Evolutionary conservation across 495 filamentous ascomycete species (phyloP).

Genomic region (Chaetomidium leptoderma): DNA sequence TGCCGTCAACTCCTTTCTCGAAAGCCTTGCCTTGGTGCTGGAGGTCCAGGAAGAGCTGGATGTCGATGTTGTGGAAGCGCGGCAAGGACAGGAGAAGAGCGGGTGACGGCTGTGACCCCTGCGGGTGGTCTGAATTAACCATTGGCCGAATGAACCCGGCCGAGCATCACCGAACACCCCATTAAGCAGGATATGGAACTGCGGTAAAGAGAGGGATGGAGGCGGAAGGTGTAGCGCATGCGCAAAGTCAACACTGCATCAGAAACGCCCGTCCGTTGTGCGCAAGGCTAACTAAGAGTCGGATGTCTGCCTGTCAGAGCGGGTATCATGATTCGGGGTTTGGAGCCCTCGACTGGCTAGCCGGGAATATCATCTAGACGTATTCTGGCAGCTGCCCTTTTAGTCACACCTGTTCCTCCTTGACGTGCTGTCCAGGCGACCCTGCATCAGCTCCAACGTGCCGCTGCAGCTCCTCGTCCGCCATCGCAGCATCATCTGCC

Average conservation of each 20-base stretch:
- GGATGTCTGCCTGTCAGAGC: neutral
- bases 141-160: neutral
- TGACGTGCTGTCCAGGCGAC: constrained; percentile 23
- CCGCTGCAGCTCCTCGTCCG: constrained; percentile 28
- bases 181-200: neutral
- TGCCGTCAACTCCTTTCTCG: constrained; percentile 97
- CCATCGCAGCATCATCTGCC: constrained; percentile 11
- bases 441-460: constrained; percentile 21
- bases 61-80: constrained; percentile 62
- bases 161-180: neutral
- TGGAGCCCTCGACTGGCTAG: neutral
- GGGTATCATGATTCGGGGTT: constrained; percentile 4
- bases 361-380: neutral
- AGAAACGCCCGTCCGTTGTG: neutral
- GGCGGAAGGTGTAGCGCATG: neutral
- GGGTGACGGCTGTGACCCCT: neutral
- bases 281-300: neutral
- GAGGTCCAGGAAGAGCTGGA: constrained; percentile 87
- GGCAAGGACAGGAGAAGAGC: constrained; percentile 6
- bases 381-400: neutral
- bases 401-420: constrained; percentile 23
- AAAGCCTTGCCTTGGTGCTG: constrained; percentile 76
- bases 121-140: too few relatives aligned
- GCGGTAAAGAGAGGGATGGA: neutral
- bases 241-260: neutral